Evolutionary conservation across 108 stramenopile species (phyloP), one percentile per base, ranked within the genome.

Genomic region (Schizochytrium sp.): DNA sequence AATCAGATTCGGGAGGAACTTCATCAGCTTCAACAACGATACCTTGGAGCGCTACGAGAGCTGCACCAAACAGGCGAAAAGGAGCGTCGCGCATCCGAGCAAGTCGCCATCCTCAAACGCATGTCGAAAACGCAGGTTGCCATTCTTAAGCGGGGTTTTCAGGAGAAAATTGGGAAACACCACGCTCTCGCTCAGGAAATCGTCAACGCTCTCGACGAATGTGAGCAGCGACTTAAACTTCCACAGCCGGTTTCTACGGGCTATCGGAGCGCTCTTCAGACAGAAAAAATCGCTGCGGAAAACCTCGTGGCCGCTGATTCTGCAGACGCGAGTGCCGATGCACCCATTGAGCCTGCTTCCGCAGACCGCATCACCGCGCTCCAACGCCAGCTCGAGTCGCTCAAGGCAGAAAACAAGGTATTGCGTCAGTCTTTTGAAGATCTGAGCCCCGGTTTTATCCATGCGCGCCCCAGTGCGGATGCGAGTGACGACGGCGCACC

Each of bases 51-150:
- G 5, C 51, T 83, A 6, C 45, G 51, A 55, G 76, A 83, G 48
- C 45, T 83, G 12, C 76, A 83, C 23, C 23, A 83, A 45, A 28
- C 51, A 12, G 76, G 76, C 4, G 76, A 83, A 45, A 83, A 83
- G 48, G 76, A 83, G 51, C 45, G 76, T 18, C 45, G 51, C 16
- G 76, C 76, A 43, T 21, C 76, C 0, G 76, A 83, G 51, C 76
- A 83, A 53, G 48, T 83, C 0, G 45, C 76, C 19, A 83, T 53
- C 4, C 76, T 83, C 28, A 83, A 83, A 4, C 76, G 51, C 25
- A 83, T 83, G 76, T 83, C 76, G 25, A 83, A 83, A 45, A 83
- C 76, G 28, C 76, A 83, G 51, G 51, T 83, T 12, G 48, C 76
- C n/a, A 83, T 83, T 23, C 51, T 83, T 12, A 83, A 47, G 76